Evolutionary conservation across 345 rosid genomes (phyloP), one percentile per base, ranked within the genome.

Genomic region (Linum tenue): DNA sequence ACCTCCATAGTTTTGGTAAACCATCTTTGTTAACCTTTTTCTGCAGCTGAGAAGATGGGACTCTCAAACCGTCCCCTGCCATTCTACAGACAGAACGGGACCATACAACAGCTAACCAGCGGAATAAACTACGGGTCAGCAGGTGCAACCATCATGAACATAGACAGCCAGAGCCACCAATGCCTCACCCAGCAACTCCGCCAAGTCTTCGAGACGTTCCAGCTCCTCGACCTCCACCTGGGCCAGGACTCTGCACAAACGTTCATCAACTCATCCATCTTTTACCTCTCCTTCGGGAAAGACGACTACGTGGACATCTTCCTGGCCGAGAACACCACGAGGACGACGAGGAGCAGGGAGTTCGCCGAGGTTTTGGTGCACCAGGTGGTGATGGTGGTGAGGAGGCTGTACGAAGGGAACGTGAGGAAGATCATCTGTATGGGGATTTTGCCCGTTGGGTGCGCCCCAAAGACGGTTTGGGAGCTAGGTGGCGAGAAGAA

Each of bases 241-340:
- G 63, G 79, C 0, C 74, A 72, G 59, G 73, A 69, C 22, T 61
- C 15, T 41, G 73, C 82, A 15, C 68, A 60, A 8, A 42, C 58
- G 15, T 76, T 75, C 48, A 67, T 81, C 63, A 60, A 70, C 64
- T 82, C 89, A 41, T 81, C 92, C 8, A 14, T 84, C 5, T 72
- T 83, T 55, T 86, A 82, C 84, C 87, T 86, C 37, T 82, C 92
- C 8, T 86, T 86, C 44, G 92, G 92, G 40, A 82, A 80, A 77
- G 84, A 86, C 11, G 92, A 86, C 64, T 86, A 82, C 63, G 67
- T 75, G 7, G 77, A 82, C 36, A 79, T 77, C 60, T 82, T 82
- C 65, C 89, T 86, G 48, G 53, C 53, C 2, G 73, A 58, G 51
- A 82, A 77, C 44, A 59, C 75, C 48, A 74, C 84, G 0, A 83